Percentiles rank a stretch among this genome's conserved stretches.
phyloP scores from a whole-genome alignment of 2,329 filamentous ascomycete genomes.

The Phialophora chinensis region DNA sequence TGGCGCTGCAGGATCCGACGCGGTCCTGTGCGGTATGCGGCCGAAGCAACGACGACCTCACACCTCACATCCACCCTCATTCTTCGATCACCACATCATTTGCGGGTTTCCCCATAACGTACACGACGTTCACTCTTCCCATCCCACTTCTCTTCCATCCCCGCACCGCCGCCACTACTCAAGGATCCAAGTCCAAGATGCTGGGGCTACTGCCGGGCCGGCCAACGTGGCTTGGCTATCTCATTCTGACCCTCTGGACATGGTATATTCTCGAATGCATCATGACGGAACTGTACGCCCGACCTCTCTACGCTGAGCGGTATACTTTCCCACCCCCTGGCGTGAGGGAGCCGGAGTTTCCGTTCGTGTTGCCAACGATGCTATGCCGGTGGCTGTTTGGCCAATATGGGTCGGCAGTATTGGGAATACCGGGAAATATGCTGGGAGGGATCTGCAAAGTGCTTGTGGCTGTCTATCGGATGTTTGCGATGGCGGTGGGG shows the following conservation, averaged over 20 bases:
- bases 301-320: constrained; percentile 54
- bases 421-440: constrained; percentile 3
- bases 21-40: constrained; percentile 28
- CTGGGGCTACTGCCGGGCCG: constrained; percentile 27
- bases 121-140: constrained; percentile 63
- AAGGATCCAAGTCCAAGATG: constrained; percentile 38
- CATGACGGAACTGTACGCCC: constrained; percentile 60
- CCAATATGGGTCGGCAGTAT: neutral
- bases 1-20: constrained; percentile 2
- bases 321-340: constrained; percentile 57
- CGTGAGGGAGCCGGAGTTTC: constrained; percentile 58
- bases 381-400: constrained; percentile 43
- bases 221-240: constrained; percentile 49
- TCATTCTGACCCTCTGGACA: constrained; percentile 48
- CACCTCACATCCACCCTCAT: constrained; percentile 9
- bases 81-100: constrained; percentile 50
- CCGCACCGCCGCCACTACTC: constrained; percentile 40
- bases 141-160: constrained; percentile 35
- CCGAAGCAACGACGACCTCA: constrained; percentile 11
- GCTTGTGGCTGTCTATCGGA: constrained; percentile 29
- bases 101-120: constrained; percentile 55
- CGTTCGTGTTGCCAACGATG: constrained; percentile 63
- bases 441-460: constrained; percentile 8
- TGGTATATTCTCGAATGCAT: constrained; percentile 59
- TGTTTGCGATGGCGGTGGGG: constrained; percentile 42